Conservation (phyloP, 257 asterid genomes). For the Knoxia roxburghii region DNA sequence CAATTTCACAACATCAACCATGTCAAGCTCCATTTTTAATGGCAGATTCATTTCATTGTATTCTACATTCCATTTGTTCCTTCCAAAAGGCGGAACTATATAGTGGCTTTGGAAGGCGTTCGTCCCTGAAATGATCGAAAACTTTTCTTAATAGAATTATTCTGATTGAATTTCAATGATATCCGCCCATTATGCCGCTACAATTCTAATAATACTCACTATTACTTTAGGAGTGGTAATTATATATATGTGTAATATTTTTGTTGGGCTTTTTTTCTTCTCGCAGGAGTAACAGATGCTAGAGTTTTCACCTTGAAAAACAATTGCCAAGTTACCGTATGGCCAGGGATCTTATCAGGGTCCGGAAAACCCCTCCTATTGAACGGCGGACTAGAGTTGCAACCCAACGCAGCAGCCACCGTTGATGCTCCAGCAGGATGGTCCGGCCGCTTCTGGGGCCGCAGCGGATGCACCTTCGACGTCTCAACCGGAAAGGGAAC, state of each 20-base stretch:
- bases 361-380: constrained; percentile 40
- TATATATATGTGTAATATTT: too few species aligned
- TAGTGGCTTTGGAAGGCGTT: too few species aligned
- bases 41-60: not conserved
- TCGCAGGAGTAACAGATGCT: constrained; percentile 28
- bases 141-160: too few species aligned
- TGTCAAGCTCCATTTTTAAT: too few species aligned
- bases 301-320: constrained; percentile 44
- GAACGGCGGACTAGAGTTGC: constrained; percentile 44
- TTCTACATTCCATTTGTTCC: not conserved
- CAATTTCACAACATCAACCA: too few species aligned
- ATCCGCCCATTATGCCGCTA: too few species aligned
- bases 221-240: too few species aligned
- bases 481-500: constrained; percentile 40
- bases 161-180: too few species aligned
- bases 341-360: constrained; percentile 58
- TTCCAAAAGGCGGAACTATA: not conserved
- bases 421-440: constrained; percentile 49
- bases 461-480: constrained; percentile 59
- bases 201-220: too few species aligned
- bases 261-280: not conserved
- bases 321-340: constrained; percentile 36
- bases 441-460: constrained; percentile 83
- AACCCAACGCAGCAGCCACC: constrained; percentile 8
- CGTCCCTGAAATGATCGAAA: too few species aligned